Percentiles rank a stretch among this genome's conserved stretches.
Conservation (phyloP, 305 asterid genomes). For the Fraxinus floribunda region DNA sequence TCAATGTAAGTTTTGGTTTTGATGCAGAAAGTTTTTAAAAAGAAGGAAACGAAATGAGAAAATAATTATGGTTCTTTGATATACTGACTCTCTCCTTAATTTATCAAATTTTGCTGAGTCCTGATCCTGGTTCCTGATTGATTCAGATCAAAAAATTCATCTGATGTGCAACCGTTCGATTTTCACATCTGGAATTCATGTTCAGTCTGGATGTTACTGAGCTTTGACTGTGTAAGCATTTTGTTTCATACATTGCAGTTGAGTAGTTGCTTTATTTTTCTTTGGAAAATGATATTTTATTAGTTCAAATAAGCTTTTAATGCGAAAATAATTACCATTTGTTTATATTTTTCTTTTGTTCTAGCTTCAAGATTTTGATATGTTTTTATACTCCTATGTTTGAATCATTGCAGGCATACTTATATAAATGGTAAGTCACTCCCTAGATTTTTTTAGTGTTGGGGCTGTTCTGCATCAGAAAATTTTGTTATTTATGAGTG, state of each 20-base stretch:
- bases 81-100: background rate
- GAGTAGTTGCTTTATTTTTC: background rate
- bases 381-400: background rate
- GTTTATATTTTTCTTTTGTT: background rate
- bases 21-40: background rate
- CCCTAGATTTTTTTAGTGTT: background rate
- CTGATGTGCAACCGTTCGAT: background rate
- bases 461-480: background rate
- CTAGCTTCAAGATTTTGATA: background rate
- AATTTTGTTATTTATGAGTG: background rate
- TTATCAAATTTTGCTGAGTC: background rate
- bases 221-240: background rate
- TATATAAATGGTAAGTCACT: background rate
- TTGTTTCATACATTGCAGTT: background rate
- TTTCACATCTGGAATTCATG: background rate
- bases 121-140: background rate
- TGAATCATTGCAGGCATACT: background rate
- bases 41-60: background rate
- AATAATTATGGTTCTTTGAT: background rate
- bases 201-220: background rate
- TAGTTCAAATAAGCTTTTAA: constrained; percentile 1
- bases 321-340: background rate
- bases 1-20: background rate
- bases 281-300: background rate
- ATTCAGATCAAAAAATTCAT: background rate